Percentiles rank a stretch among this genome's conserved stretches.
These are phyloP conservation scores for Mastigamoeba balamuthi DNA, from an alignment of 78 protist genomes.

Conservation along the genomic window DNA sequence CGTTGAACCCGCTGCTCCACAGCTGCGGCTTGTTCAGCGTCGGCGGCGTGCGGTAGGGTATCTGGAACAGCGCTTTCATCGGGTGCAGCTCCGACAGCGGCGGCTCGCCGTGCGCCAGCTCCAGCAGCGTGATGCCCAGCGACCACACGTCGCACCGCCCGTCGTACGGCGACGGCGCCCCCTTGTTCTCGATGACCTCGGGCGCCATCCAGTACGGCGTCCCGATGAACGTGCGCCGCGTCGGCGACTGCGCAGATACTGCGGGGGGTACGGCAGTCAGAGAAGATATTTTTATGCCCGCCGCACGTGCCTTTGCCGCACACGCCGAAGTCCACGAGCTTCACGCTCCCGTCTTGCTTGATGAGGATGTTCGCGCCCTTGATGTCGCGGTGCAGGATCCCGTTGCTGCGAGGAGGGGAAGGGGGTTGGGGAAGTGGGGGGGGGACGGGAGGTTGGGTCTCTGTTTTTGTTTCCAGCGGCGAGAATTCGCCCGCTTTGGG, in stretches of 20 bases:
- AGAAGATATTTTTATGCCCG: too few relatives aligned
- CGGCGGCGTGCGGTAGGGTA: conserved; percentile 89
- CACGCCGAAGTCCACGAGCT: neutral
- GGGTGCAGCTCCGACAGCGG: conserved; percentile 87
- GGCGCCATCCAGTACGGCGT: conserved; percentile 50
- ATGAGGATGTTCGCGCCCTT: conserved; percentile 17
- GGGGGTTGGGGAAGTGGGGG: too few relatives aligned
- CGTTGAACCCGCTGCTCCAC: neutral
- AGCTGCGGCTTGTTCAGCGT: conserved; percentile 6
- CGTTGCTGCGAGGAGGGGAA: conserved; percentile 27
- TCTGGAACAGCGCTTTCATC: conserved; percentile 84
- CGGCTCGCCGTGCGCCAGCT: conserved; percentile 92
- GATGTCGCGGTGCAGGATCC: conserved; percentile 51
- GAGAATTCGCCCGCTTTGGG: too few relatives aligned
- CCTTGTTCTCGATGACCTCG: conserved; percentile 14
- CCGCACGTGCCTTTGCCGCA: neutral
- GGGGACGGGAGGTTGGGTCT: too few relatives aligned
- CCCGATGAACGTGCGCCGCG: neutral
- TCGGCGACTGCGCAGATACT: neutral
- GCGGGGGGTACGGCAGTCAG: neutral
- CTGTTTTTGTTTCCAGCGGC: too few relatives aligned
- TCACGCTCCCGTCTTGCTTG: neutral
- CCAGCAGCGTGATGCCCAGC: conserved; percentile 96
- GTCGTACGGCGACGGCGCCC: neutral
- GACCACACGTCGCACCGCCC: conserved; percentile 92